Conservation (phyloP, 164 flowering plant genomes). For the Magnolia kwangsiensis region DNA sequence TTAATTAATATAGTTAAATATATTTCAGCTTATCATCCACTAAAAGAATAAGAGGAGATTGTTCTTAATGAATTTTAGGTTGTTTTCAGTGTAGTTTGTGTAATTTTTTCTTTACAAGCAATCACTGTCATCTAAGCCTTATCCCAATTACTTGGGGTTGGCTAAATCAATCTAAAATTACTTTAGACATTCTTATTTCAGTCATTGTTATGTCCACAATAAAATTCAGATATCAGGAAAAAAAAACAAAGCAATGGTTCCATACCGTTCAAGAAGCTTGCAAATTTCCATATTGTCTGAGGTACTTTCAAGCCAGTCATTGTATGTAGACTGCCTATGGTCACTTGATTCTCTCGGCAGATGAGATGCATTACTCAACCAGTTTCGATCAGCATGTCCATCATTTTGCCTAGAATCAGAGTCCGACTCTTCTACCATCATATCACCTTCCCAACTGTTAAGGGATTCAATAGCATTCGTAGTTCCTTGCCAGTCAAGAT, state of each 20-base stretch:
- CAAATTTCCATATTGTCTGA: conserved; percentile 60
- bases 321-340: conserved; percentile 49
- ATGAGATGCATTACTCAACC: conserved; percentile 23
- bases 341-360: conserved; percentile 47
- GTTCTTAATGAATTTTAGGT: too few species aligned
- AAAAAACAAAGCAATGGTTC: neutral
- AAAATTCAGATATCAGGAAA: neutral
- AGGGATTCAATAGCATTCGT: conserved; percentile 6
- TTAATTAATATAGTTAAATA: too few species aligned
- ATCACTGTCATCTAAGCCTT: too few species aligned
- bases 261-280: conserved; percentile 65
- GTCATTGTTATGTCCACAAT: neutral
- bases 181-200: neutral
- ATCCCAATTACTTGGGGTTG: too few species aligned
- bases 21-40: too few species aligned
- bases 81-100: too few species aligned
- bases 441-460: conserved; percentile 13
- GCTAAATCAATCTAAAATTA: too few species aligned
- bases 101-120: too few species aligned
- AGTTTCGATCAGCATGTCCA: conserved; percentile 17
- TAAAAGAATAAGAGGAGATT: too few species aligned
- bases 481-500: conserved; percentile 21
- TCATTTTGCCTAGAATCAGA: conserved; percentile 2
- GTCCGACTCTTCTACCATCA: conserved; percentile 27
- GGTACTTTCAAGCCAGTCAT: conserved; percentile 47